Evolutionary conservation across 352 stramenopile species (phyloP).

Genomic region (Chloridella minuta): DNA sequence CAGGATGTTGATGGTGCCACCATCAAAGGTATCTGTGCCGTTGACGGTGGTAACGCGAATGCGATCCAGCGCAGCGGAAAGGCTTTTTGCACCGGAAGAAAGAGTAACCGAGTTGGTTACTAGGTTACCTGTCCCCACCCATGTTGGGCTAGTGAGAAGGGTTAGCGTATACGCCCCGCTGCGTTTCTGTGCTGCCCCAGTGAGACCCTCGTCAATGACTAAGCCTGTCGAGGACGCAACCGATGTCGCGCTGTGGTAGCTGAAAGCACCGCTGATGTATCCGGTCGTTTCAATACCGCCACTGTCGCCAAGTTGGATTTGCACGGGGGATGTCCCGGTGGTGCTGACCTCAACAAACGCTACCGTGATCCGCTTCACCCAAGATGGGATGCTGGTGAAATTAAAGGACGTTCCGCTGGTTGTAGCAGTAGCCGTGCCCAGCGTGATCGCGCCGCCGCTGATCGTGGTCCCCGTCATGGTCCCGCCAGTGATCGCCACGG

Average conservation of each 20-base stretch:
- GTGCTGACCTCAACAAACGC: neutral
- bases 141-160: neutral
- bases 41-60: neutral
- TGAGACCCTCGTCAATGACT: neutral
- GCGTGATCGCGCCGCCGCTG: too few species aligned
- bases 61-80: neutral
- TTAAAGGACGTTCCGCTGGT: neutral
- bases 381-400: slow-evolving; percentile 11
- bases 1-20: neutral
- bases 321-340: neutral
- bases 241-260: too few species aligned
- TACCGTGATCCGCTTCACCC: neutral
- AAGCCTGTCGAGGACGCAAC: neutral
- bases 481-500: too few species aligned
- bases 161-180: neutral
- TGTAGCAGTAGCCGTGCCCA: neutral
- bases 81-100: neutral
- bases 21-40: neutral
- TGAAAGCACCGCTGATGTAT: neutral
- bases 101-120: neutral
- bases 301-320: neutral
- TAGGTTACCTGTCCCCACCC: neutral
- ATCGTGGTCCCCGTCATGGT: too few species aligned
- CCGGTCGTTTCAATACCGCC: slow-evolving; percentile 11
- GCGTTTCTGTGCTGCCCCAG: neutral